Percentiles rank a stretch among this genome's conserved stretches.
Evolutionary conservation across 352 stramenopile genomes (phyloP).

Genomic region (Pythium scleroteichum): DNA sequence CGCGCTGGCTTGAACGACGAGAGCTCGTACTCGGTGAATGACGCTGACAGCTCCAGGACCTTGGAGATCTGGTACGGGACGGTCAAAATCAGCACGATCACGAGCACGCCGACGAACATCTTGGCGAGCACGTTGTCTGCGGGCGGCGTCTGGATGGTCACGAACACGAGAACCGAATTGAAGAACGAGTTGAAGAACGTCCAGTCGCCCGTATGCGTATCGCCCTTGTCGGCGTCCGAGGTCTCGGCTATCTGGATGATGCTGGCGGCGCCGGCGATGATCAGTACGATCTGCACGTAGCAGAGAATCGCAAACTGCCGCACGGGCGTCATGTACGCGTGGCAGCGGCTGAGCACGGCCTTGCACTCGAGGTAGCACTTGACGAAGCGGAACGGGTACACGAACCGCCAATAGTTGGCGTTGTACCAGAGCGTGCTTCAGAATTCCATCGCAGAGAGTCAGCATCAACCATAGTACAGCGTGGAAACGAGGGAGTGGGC

Average conservation of each 20-base stretch:
- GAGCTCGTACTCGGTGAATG: constrained; percentile 73
- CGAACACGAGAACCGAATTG: constrained; percentile 87
- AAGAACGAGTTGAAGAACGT: constrained; percentile 90
- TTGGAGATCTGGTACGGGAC: constrained; percentile 86
- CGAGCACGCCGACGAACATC: constrained; percentile 77
- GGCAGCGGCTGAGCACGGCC: constrained; percentile 77
- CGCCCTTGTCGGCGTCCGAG: constrained; percentile 47
- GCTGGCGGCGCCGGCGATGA: constrained; percentile 71
- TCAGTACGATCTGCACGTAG: constrained; percentile 81
- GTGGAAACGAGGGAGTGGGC: not conserved
- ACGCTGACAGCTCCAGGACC: constrained; percentile 77
- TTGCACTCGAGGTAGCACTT: constrained; percentile 80
- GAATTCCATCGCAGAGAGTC: not conserved
- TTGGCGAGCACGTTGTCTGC: constrained; percentile 83
- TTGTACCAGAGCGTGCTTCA: constrained; percentile 77
- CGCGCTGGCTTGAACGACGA: constrained; percentile 69
- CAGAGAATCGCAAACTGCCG: constrained; percentile 79
- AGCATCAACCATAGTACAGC: not conserved
- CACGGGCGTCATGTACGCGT: constrained; percentile 76
- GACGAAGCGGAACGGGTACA: constrained; percentile 82
- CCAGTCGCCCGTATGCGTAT: constrained; percentile 75
- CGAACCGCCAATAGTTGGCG: constrained; percentile 74
- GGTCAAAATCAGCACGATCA: constrained; percentile 83
- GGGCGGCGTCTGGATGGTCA: constrained; percentile 83
- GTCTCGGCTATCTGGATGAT: constrained; percentile 88